Percentiles rank a stretch among this genome's conserved stretches.
Conservation (phyloP, 352 stramenopile genomes). For the Phytophthora pseudosyringae region DNA sequence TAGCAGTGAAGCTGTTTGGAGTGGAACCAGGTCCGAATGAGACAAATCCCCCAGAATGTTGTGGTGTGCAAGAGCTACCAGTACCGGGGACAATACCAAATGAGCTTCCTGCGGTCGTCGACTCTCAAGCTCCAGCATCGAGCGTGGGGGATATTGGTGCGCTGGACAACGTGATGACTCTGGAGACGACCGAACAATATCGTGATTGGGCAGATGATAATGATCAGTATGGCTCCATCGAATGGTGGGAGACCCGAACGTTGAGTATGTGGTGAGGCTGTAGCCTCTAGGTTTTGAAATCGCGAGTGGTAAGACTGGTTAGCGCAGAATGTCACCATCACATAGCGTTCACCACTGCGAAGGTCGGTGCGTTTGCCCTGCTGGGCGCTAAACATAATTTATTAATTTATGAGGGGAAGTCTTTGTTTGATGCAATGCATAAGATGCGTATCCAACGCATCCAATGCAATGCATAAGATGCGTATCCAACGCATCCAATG, state of each 20-base stretch:
- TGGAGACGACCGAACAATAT: neutral
- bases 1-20: neutral
- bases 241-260: slow-evolving; percentile 1
- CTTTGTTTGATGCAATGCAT: slow-evolving; percentile 10
- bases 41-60: neutral
- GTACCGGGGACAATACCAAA: neutral
- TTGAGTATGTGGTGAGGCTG: neutral
- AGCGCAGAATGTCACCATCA: too few relatives aligned
- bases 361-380: too few relatives aligned
- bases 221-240: slow-evolving; percentile 2
- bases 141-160: neutral
- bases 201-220: neutral
- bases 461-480: too few relatives aligned
- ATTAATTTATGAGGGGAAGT: slow-evolving; percentile 3
- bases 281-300: neutral
- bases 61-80: neutral
- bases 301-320: neutral
- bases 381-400: neutral
- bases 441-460: slow-evolving; percentile 3
- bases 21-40: neutral
- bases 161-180: neutral
- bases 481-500: neutral
- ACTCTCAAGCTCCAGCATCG: neutral
- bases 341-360: neutral
- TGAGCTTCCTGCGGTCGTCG: neutral